Base-by-base conservation (phyloP, 2,329 filamentous ascomycete species). In the Verticillium zaregamsianum region DNA sequence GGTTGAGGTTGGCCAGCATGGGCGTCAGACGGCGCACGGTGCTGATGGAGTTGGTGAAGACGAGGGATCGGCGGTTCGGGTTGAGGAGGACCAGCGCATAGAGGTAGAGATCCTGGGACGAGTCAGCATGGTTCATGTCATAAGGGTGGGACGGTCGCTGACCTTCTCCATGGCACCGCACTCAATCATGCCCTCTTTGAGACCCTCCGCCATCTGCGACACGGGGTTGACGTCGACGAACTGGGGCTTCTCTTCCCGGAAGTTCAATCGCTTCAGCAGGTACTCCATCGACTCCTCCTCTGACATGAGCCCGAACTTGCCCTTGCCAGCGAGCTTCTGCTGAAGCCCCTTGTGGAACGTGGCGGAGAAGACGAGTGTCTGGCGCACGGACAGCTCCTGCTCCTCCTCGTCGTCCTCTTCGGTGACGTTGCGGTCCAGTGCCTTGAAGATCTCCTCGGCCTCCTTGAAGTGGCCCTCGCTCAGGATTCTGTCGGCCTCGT, bases 391-490 rank as follows among this genome's bases (percentile, higher is more conserved):
- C 12, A 74, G 66, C 7, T 75, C 69, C 0, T 79, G 75, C 11
- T 82, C 79, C 4, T 82, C 79, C 3, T 78, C 77, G 1, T 81
- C 80, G 7, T 81, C 80, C 25, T 83, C 80, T 20, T 85, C 81
- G 2, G 91, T 89, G 55, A 92, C 87, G 45, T 83, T 78, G 32
- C 88, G 83, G 69, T 97, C 92, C 11, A 99, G 78, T 0, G 92
- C 87, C 61, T 87, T 88, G 17, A 99, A 77, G 25, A 99, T 96
- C 61, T 97, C 90, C 67, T 93, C 90, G 5, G 93, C 88, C 73
- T 99, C 95, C 74, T 97, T 94, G 78, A 97, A 99, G 71, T 97
- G 91, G 0, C 95, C 95, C 67, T 96, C 91, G 59, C 92, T 95
- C 64, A 99, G 83, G 20, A 99, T 81, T 59, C 95, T 85, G 78